Evolutionary conservation across 306 rosid genomes (phyloP), one percentile per base, ranked within the genome.

Genomic region (Luffa aegyptiaca): DNA sequence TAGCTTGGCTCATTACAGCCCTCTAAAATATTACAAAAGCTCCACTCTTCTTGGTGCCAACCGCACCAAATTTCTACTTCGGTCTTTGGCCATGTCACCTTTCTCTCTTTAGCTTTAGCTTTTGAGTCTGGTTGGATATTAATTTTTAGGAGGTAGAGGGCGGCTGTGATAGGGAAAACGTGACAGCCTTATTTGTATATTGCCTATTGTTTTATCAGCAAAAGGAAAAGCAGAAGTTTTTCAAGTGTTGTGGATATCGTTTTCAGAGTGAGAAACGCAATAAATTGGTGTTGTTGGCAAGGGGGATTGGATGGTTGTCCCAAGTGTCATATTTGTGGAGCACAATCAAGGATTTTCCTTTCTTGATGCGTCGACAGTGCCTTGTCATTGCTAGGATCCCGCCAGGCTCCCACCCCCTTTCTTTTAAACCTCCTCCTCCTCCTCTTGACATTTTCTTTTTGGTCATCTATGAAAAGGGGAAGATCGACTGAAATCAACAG

Each of bases 291-390:
- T 73, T 20, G 76, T 11, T 48, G 55, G 44, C 1, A 49, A 36
- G 33, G 35, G 78, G 62, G 31, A 17, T 68, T 46, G 45, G 62
- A 51, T 74, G 78, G 14, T 51, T 49, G 78, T 74, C 61, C 20
- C 42, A 31, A 51, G 62, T 74, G 78, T 51, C 78, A 74, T 10
- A 26, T 51, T 75, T 75, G 78, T 73, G 77, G 59, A 73, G 77
- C 57, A 71, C 8, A 44, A 48, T 46, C 61, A 73, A 49, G 17
- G 77, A 73, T 46, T 75, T 75, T 37, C 63, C 78, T 52, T 51
- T 75, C 45, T 49, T 52, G 78, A 52, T 75, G 31, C 33, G 63
- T 75, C 48, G 63, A 75, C 52, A 75, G 78, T 75, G 58, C 63
- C 63, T 49, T 51, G 62, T 37, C 78, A 51, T 74, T 31, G 77